Percentiles rank a stretch among this genome's conserved stretches.
These are phyloP conservation scores for Crucibulum laeve DNA, from an alignment of 768 basidiomycete genomes.

Conservation along the genomic window DNA sequence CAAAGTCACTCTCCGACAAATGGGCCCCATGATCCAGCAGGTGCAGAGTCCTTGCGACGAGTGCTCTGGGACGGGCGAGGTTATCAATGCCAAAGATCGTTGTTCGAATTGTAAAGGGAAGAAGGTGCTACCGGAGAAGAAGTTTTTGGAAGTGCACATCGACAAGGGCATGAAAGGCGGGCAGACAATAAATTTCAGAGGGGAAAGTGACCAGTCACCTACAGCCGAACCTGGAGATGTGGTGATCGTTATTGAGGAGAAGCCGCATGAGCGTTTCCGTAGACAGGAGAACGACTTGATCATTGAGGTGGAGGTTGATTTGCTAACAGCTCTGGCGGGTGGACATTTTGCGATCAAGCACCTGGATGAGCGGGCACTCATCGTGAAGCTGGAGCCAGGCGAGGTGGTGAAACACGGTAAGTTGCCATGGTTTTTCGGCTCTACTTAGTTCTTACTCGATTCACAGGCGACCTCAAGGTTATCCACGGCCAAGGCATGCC, in stretches of 20 bases:
- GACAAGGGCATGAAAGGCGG: conserved; percentile 98
- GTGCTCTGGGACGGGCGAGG: conserved; percentile 90
- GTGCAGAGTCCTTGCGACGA: conserved; percentile 94
- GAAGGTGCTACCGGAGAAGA: conserved; percentile 92
- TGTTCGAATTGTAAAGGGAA: conserved; percentile 93
- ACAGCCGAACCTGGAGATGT: conserved; percentile 90
- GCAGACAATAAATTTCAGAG: conserved; percentile 82
- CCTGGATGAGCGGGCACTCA: conserved; percentile 85
- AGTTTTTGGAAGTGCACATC: conserved; percentile 95
- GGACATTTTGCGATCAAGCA: conserved; percentile 89
- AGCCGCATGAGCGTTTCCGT: conserved; percentile 83
- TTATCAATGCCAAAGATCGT: conserved; percentile 90
- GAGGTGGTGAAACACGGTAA: conserved; percentile 91
- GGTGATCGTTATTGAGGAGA: conserved; percentile 91
- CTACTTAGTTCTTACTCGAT: conserved; percentile 5
- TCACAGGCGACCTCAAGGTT: conserved; percentile 79
- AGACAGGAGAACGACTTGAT: conserved; percentile 86
- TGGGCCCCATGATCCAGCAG: conserved; percentile 99
- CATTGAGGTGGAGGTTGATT: conserved; percentile 85
- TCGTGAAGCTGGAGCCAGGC: conserved; percentile 82
- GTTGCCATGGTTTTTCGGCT: conserved; percentile 20
- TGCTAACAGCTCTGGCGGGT: conserved; percentile 90
- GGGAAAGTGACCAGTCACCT: conserved; percentile 92
- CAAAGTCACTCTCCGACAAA: conserved; percentile 88
- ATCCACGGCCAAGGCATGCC: conserved; percentile 98